Base-by-base conservation (phyloP, 345 rosid species). In the Eucalyptus microcorys region DNA sequence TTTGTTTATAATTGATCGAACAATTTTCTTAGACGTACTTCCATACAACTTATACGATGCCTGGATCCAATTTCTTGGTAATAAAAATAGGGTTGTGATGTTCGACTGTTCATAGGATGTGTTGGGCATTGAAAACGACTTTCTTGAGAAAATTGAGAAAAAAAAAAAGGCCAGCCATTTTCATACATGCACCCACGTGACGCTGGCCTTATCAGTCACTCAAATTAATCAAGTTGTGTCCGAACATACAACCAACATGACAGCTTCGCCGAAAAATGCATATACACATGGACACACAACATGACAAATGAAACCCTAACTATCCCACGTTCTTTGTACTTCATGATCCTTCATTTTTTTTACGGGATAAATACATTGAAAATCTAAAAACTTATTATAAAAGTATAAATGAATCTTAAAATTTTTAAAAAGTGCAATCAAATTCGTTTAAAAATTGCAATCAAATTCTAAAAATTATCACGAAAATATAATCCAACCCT, bases 361-460 rank as follows among this genome's bases (percentile, higher is more conserved):
- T 71, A 52, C 1, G 5, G 8, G 57, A 52, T 52, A 52, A 52
- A 52, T 52, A 2, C 30, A 24, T 1, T 24, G 1, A 55, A 55
- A 22, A 10, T 55, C 30, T 55, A 22, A 55, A 55, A 55, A 10
- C 1, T 55, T 24, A 4, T 22, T 24, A 55, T 10, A 24, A 24
- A 55, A 55, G 0, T 55, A 2, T 0, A 55, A 55, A 22, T 55
- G 1, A 55, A 22, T 55, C 1, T 5, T 55, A 24, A 24, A 55
- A 22, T 5, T 2, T 55, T 21, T 5, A 21, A 52, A 52, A 52
- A 7, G 4, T 52, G 3, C 1, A 52, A 52, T 52, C 1, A n/a
- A n/a, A n/a, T n/a, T n/a, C n/a, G n/a, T n/a, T n/a, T n/a, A n/a
- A n/a, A n/a, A n/a, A n/a, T n/a, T n/a, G n/a, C n/a, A n/a, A n/a